These are phyloP conservation scores for Coelastrella sp. DNA, from an alignment of 139 green algal genomes.

Conservation along the genomic window DNA sequence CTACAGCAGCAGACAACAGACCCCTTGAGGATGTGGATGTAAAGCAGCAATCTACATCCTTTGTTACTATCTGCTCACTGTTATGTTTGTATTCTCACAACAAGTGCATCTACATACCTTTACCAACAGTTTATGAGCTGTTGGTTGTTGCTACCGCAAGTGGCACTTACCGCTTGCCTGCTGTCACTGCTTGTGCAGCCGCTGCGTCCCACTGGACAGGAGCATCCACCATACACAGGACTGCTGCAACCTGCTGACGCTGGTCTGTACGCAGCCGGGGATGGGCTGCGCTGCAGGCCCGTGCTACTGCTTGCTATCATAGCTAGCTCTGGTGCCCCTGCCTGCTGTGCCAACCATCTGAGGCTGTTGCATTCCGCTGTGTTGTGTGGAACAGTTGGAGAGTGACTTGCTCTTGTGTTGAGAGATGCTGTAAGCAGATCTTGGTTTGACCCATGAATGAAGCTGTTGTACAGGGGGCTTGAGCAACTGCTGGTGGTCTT, in stretches of 20 bases:
- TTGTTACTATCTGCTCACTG: too few species aligned
- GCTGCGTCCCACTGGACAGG: too few species aligned
- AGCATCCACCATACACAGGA: not conserved
- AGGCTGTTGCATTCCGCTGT: not conserved
- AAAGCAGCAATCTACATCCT: too few species aligned
- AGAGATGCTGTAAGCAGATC: slow-evolving; percentile 23
- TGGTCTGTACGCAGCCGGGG: not conserved
- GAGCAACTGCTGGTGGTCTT: not conserved
- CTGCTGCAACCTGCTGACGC: not conserved
- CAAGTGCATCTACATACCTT: too few species aligned
- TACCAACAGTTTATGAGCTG: not conserved
- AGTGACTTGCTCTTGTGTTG: not conserved
- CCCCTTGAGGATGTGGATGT: too few species aligned
- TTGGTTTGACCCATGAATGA: not conserved
- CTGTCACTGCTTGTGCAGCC: too few species aligned
- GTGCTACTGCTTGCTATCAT: not conserved
- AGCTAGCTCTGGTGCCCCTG: not conserved
- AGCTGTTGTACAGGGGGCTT: slow-evolving; percentile 9
- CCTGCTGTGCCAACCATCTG: not conserved
- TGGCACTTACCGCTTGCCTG: too few species aligned
- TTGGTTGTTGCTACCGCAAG: too few species aligned
- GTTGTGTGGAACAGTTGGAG: not conserved
- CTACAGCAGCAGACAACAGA: too few species aligned
- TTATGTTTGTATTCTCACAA: too few species aligned
- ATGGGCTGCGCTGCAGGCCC: not conserved